Conservation (phyloP, 2,329 filamentous ascomycete genomes). For the Penicillium brevicompactum region DNA sequence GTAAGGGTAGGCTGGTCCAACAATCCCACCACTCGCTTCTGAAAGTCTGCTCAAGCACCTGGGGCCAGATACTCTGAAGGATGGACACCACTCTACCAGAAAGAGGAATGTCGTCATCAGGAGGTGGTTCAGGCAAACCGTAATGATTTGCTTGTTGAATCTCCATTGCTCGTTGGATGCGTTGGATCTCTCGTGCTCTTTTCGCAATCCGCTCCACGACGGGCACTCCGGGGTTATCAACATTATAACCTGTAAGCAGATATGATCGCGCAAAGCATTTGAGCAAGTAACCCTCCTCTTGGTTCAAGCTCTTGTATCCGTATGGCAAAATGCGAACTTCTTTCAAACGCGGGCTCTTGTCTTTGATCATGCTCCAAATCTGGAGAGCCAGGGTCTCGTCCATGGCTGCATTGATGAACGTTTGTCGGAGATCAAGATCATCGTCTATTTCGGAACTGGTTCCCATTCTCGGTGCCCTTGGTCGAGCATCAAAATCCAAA, state of each 20-base stretch:
- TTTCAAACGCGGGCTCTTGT: background rate
- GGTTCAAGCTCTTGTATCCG: background rate
- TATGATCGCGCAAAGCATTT: slow-evolving; percentile 9
- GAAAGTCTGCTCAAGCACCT: too few species aligned
- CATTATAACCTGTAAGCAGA: slow-evolving; percentile 6
- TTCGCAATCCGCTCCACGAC: slow-evolving; percentile 2
- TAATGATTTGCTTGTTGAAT: background rate
- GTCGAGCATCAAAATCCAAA: slow-evolving; percentile 6
- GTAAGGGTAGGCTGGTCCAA: too few species aligned
- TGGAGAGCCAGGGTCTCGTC: slow-evolving; percentile 10
- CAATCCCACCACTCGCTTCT: too few species aligned
- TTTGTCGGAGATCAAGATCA: background rate
- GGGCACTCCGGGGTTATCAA: background rate
- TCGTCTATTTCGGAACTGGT: background rate
- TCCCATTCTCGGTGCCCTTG: background rate
- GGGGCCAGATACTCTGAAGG: too few species aligned
- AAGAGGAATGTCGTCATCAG: too few species aligned
- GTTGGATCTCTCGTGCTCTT: slow-evolving; percentile 1
- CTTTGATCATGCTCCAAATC: slow-evolving; percentile 11
- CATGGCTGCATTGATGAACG: slow-evolving; percentile 14
- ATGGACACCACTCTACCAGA: too few species aligned
- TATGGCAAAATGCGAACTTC: slow-evolving; percentile 6
- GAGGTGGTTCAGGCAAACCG: too few species aligned
- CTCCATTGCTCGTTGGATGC: background rate
- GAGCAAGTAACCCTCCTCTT: background rate